Percentiles rank a stretch among this genome's conserved stretches.
phyloP scores from a whole-genome alignment of 192 early-diverging fungal species.

The Chytriomyces sp. region DNA sequence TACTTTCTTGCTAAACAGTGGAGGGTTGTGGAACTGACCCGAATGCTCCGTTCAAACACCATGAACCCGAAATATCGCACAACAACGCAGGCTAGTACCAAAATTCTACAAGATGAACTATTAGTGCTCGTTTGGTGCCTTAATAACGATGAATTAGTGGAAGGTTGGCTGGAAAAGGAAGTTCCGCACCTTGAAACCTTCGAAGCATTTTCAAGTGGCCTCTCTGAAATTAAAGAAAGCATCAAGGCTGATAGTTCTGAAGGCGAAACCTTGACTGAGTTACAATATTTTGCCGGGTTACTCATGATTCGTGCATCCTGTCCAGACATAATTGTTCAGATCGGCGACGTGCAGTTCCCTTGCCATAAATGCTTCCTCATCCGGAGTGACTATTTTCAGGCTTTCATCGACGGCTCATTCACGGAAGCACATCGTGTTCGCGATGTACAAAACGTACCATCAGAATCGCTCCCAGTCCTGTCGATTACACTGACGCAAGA shows the following conservation, averaged over 20 bases:
- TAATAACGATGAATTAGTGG: background rate
- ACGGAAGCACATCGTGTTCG: slow-evolving; percentile 30
- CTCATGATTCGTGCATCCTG: slow-evolving; percentile 14
- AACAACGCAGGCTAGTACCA: slow-evolving; percentile 5
- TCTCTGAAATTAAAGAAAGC: background rate
- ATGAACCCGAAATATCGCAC: background rate
- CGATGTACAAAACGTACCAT: background rate
- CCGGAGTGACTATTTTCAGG: slow-evolving; percentile 51
- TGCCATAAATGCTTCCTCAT: slow-evolving; percentile 49
- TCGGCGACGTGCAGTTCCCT: slow-evolving; percentile 37
- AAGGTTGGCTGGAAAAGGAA: background rate
- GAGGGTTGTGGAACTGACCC: slow-evolving; percentile 26
- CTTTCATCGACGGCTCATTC: slow-evolving; percentile 44
- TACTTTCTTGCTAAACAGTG: slow-evolving; percentile 35
- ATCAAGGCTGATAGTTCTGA: background rate
- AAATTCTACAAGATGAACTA: slow-evolving; percentile 34
- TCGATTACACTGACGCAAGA: slow-evolving; percentile 12
- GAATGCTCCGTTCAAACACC: background rate
- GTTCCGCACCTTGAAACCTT: background rate
- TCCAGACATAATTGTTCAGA: slow-evolving; percentile 43
- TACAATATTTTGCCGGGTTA: background rate
- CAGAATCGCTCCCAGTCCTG: background rate
- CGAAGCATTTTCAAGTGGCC: background rate
- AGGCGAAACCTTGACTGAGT: background rate
- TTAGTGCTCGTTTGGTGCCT: slow-evolving; percentile 28